Conservation (phyloP, 1,139 yeast species). For the Citeromyces siamensis region DNA sequence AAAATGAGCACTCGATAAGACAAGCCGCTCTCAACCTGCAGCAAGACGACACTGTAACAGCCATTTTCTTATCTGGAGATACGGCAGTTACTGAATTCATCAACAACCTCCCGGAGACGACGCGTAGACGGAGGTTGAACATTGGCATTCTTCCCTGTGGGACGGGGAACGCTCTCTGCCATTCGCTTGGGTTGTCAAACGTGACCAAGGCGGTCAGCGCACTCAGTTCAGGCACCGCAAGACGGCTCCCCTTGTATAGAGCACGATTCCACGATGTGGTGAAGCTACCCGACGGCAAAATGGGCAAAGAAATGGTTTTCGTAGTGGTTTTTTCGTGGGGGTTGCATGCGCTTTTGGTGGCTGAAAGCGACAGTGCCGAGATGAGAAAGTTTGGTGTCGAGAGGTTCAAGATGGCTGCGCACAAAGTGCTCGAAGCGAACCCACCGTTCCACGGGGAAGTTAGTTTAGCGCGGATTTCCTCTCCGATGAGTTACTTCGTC, state of each 20-base stretch:
- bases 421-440: conserved; percentile 29
- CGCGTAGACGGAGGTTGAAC: conserved; percentile 9
- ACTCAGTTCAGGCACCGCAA: conserved; percentile 20
- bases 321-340: conserved; percentile 76
- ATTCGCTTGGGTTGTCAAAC: conserved; percentile 38
- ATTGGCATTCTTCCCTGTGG: conserved; percentile 59
- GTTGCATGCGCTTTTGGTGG: conserved; percentile 75
- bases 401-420: conserved; percentile 63
- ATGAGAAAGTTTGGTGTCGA: conserved; percentile 50
- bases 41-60: conserved; percentile 21
- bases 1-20: conserved; percentile 7
- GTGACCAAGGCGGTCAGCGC: conserved; percentile 29
- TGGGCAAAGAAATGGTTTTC: conserved; percentile 22
- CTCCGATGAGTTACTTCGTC: conserved; percentile 56
- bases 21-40: conserved; percentile 13
- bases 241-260: conserved; percentile 40
- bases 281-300: conserved; percentile 7
- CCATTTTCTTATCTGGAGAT: conserved; percentile 72
- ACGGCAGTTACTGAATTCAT: conserved; percentile 73
- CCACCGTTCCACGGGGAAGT: conserved; percentile 39
- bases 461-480: conserved; percentile 7
- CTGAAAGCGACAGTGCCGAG: conserved; percentile 63
- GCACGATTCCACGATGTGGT: conserved; percentile 41
- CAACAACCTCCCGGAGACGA: conserved; percentile 28
- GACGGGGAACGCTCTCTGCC: conserved; percentile 74